Base-by-base conservation (phyloP, 495 filamentous ascomycete genomes). In the Penicillium coprophilum region DNA sequence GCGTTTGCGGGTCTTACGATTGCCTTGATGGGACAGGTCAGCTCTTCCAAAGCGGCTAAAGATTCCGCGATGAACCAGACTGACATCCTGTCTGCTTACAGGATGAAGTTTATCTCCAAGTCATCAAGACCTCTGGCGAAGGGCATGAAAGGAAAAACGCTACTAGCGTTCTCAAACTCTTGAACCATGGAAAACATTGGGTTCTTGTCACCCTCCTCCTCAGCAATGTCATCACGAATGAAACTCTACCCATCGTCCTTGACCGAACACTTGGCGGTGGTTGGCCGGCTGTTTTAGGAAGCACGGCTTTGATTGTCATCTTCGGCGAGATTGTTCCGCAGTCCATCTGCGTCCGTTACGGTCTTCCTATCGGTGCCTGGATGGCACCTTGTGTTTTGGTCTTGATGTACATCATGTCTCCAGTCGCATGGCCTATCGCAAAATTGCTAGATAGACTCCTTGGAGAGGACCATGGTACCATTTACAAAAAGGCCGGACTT, bases 1-100 rank as follows among this genome's bases (percentile, higher is more conserved):
- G 90, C 88, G n/a, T 98, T 98, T 73, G 95, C 94, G 12, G 94
- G 94, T 27, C 77, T 98, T 67, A 98, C 94, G 34, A 95, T 98
- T 67, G 94, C 94, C 72, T 85, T 82, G 62, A 82, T 82, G 80
- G 80, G 80, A 52, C 79, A 82, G 50, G 50, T 52, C 5, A 21
- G 50, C 8, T 31, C 7, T 21, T 47, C 9, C 15, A 47, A 68
- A 69, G 72, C 63, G 20, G 40, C 38, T 27, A 52, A 13, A 24
- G 43, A 17, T 12, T 40, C 21, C 13, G 43, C 43, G 48, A 31
- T 13, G 41, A 41, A 23, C 10, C 44, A 21, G 20, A 9, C 40
- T 32, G 12, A 39, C 24, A 15, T 21, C 23, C 2, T 87, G 96
- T 9, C 24, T 23, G 19, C 7, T 23, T 27, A 40, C 24, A 52